Evolutionary conservation across 352 stramenopile species (phyloP).

Genomic region (Pythium sukuiense): DNA sequence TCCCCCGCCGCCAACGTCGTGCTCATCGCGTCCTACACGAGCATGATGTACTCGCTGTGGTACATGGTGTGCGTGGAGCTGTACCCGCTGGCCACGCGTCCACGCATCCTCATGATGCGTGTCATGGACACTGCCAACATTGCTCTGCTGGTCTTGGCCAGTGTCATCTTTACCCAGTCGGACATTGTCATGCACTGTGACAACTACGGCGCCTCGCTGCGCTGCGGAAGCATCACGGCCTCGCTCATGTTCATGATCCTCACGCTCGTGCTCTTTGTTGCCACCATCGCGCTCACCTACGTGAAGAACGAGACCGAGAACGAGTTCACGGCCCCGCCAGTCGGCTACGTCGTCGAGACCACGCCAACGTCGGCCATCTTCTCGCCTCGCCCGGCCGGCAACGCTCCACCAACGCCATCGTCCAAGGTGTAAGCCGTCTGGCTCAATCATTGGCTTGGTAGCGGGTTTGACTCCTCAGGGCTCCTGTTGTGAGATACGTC

Average conservation of each 20-base stretch:
- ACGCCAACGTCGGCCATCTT: slow-evolving; percentile 7
- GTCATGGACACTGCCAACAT: slow-evolving; percentile 23
- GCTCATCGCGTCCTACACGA: slow-evolving; percentile 34
- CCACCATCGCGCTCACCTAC: slow-evolving; percentile 13
- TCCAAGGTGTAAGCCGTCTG: slow-evolving; percentile 20
- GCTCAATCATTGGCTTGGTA: not conserved
- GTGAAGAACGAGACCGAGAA: not conserved
- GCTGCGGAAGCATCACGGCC: slow-evolving; percentile 6
- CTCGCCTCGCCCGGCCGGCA: not conserved
- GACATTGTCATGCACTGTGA: slow-evolving; percentile 21
- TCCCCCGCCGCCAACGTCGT: slow-evolving; percentile 22
- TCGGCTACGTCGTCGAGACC: slow-evolving; percentile 14
- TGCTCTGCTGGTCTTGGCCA: slow-evolving; percentile 27
- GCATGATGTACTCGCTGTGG: slow-evolving; percentile 28
- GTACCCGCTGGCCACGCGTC: slow-evolving; percentile 34
- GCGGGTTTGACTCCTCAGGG: not conserved
- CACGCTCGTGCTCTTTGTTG: slow-evolving; percentile 9
- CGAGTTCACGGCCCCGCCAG: not conserved
- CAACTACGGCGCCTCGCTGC: slow-evolving; percentile 13
- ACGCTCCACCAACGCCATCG: slow-evolving; percentile 17
- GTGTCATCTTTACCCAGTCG: slow-evolving; percentile 6
- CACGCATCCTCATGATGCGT: slow-evolving; percentile 30
- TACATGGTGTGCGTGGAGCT: slow-evolving; percentile 26
- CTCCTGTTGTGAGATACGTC: slow-evolving; percentile 2
- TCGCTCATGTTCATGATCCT: slow-evolving; percentile 4